A percentile compares a stretch with the other conserved stretches of the same genome.
Evolutionary conservation across 208 protist species (phyloP).

Genomic region (Leishmania arabica): DNA sequence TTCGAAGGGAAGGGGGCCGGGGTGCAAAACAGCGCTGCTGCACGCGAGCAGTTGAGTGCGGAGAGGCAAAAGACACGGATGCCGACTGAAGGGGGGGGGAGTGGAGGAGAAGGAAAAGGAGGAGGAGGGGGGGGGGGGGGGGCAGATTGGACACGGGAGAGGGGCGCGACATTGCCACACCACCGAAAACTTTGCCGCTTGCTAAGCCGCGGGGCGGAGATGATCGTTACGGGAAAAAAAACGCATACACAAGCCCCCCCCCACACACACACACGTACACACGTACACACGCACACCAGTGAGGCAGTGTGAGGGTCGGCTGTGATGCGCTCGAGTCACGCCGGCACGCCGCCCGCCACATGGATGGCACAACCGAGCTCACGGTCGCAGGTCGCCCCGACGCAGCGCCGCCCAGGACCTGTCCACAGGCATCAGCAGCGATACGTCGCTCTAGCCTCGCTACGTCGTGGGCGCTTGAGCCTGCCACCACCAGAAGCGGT

Average conservation of each 20-base stretch:
- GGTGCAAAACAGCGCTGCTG: background rate
- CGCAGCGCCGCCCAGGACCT: background rate
- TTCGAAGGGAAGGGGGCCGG: too few species aligned
- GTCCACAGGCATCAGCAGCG: background rate
- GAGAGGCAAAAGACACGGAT: too few species aligned
- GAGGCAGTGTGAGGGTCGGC: too few species aligned
- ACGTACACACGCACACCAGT: too few species aligned
- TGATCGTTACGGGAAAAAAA: background rate
- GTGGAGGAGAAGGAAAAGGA: too few species aligned
- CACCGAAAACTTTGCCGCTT: background rate
- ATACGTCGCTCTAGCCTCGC: background rate
- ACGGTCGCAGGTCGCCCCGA: background rate
- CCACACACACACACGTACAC: too few species aligned
- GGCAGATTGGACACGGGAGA: background rate
- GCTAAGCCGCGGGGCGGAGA: background rate
- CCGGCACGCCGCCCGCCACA: too few species aligned
- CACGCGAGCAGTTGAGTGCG: background rate
- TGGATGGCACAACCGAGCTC: too few species aligned
- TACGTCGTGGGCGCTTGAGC: background rate
- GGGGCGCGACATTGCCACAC: background rate
- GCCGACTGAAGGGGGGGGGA: too few species aligned
- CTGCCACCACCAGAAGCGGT: background rate
- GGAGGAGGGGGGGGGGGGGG: background rate
- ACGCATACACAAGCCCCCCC: background rate
- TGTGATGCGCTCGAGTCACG: too few species aligned